Base-by-base conservation (phyloP, 768 basidiomycete genomes). In the Sporobolomyces roseus region DNA sequence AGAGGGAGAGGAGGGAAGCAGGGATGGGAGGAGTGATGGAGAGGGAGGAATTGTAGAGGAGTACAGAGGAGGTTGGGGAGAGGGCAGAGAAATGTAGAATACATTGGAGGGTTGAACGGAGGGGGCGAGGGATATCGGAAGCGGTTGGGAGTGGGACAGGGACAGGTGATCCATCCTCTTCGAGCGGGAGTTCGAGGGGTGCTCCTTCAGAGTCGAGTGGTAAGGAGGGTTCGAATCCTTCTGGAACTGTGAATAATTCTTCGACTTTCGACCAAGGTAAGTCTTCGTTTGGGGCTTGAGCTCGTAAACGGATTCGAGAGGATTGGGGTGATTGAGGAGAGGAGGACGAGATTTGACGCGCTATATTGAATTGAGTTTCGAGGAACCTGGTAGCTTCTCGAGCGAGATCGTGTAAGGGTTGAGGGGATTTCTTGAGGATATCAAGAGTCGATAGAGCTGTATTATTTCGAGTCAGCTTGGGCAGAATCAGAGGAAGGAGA, bases 361-460 rank as follows among this genome's bases (percentile, higher is more conserved):
- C 65, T 27, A 70, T 70, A 35, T 50, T 29, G 69, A 74, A 54
- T 23, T 74, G 73, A 7, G 52, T 45, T 25, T 71, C 69, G 48
- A 74, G 59, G 64, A 74, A 74, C 32, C 63, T 62, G 19, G 70
- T 74, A 1, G 69, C 73, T 0, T 65, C 63, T 7, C 73, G 46
- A 1, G 73, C 58, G n/a, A 32, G 63, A 36, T 65, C 69, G 50
- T 59, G 25, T 6, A 74, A 55, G 7, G 60, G 63, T 2, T 59
- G 9, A 0, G 62, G 73, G 7, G 69, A 56, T 23, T 50, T 53
- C 45, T 74, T 74, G 36, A 74, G 69, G 17, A 60, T 25, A 60
- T 74, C 73, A 35, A 74, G 69, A 19, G 63, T 71, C 19, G 68
- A 61, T 17, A 74, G 43, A 0, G 62, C 73, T 73, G 64, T 16